A percentile compares a stretch with the other conserved stretches of the same genome.
phyloP scores from a whole-genome alignment of 371 early-diverging fungal genomes.

The Parasitella parasitica region DNA sequence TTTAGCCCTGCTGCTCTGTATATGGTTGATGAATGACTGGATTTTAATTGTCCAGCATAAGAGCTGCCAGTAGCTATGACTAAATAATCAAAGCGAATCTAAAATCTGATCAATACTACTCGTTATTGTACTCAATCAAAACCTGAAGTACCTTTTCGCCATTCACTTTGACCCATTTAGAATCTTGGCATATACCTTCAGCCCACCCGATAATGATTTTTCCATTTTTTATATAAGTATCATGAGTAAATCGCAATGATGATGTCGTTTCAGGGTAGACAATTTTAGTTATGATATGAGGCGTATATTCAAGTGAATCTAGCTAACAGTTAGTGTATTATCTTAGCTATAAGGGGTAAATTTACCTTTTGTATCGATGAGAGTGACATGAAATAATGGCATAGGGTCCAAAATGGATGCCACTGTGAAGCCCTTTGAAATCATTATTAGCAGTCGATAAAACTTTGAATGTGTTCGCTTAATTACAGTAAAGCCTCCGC shows the following conservation, averaged over 20 bases:
- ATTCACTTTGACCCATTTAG: conserved; percentile 24
- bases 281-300: conserved; percentile 34
- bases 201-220: conserved; percentile 47
- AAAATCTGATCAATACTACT: not conserved
- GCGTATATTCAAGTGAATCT: conserved; percentile 30
- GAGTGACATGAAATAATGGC: conserved; percentile 44
- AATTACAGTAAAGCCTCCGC: conserved; percentile 52
- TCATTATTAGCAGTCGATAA: too few species aligned
- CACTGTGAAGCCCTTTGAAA: conserved; percentile 42
- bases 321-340: not conserved
- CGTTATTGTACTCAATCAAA: not conserved
- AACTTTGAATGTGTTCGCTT: too few species aligned
- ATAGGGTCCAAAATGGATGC: conserved; percentile 48
- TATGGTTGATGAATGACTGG: conserved; percentile 41
- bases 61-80: conserved; percentile 70
- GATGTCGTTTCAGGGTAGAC: conserved; percentile 27
- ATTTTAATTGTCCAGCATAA: conserved; percentile 53
- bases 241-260: conserved; percentile 39
- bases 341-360: not conserved
- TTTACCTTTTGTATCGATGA: conserved; percentile 50
- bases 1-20: conserved; percentile 34
- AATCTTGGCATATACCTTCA: conserved; percentile 29
- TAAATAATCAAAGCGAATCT: conserved; percentile 69
- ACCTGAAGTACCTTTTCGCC: not conserved
- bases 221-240: conserved; percentile 43